Evolutionary conservation across 192 early-diverging fungal species (phyloP).

Genomic region (Coemansia sp.): DNA sequence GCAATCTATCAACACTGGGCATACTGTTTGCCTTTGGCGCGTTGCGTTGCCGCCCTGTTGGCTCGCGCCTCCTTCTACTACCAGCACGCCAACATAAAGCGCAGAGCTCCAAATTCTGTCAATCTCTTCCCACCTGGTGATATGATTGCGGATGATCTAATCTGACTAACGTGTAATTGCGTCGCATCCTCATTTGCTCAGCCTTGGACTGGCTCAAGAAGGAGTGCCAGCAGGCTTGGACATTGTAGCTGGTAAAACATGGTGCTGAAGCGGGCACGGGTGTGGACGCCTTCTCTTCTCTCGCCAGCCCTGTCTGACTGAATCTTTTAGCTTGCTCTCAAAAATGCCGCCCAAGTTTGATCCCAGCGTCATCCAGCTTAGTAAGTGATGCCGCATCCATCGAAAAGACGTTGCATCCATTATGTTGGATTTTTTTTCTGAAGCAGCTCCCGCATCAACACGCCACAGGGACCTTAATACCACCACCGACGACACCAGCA

Average conservation of each 20-base stretch:
- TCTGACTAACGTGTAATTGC: background rate
- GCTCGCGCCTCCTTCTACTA: too few species aligned
- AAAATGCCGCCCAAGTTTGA: conserved; percentile 90
- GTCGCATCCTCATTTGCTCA: background rate
- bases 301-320: conserved; percentile 3
- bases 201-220: background rate
- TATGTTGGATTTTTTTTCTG: background rate
- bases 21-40: too few species aligned
- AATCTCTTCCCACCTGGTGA: background rate
- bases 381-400: conserved; percentile 46
- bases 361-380: conserved; percentile 70
- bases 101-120: background rate
- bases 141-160: background rate
- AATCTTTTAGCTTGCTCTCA: conserved; percentile 46
- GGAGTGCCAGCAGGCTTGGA: background rate
- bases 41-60: too few species aligned
- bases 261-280: background rate
- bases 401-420: conserved; percentile 12
- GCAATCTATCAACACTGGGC: too few species aligned
- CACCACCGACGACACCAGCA: too few species aligned
- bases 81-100: too few species aligned
- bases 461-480: background rate
- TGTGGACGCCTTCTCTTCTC: conserved; percentile 3
- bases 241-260: background rate
- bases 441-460: conserved; percentile 7